These are phyloP conservation scores for Potentilla sterilis DNA, from an alignment of 306 rosid species.

Conservation along the genomic window DNA sequence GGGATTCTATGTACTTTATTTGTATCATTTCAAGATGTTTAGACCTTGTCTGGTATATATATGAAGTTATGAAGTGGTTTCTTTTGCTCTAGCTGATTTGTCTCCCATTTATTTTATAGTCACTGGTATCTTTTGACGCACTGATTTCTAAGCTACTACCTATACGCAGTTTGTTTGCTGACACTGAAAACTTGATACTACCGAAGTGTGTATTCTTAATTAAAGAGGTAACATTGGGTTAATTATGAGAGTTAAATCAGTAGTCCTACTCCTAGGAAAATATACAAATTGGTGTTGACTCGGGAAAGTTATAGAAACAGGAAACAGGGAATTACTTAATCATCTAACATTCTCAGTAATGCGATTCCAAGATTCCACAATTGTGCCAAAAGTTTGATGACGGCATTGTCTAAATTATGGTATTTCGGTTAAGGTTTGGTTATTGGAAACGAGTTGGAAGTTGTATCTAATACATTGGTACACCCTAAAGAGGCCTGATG, in stretches of 20 bases:
- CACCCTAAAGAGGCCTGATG: not conserved
- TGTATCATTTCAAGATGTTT: slow-evolving; percentile 30
- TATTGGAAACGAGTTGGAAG: too few species aligned
- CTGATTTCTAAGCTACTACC: not conserved
- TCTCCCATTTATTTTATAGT: not conserved
- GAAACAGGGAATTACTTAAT: too few species aligned
- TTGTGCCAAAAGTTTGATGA: too few species aligned
- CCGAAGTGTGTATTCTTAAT: not conserved
- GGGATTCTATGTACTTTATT: slow-evolving; percentile 19
- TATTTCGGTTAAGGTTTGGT: too few species aligned
- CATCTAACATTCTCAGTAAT: too few species aligned
- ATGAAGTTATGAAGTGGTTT: not conserved
- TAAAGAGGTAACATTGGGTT: not conserved
- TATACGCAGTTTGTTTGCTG: not conserved
- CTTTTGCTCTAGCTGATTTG: not conserved
- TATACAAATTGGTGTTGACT: too few species aligned
- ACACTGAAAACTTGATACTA: not conserved
- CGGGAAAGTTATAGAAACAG: too few species aligned
- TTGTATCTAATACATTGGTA: too few species aligned
- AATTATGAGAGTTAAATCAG: not conserved
- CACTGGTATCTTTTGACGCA: not conserved
- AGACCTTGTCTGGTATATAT: slow-evolving; percentile 4
- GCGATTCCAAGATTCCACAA: too few species aligned
- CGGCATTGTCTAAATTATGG: too few species aligned
- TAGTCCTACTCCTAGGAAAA: not conserved